These are phyloP conservation scores for Paraphaeosphaeria sporulosa DNA, from an alignment of 2,329 filamentous ascomycete species.

Conservation along the genomic window DNA sequence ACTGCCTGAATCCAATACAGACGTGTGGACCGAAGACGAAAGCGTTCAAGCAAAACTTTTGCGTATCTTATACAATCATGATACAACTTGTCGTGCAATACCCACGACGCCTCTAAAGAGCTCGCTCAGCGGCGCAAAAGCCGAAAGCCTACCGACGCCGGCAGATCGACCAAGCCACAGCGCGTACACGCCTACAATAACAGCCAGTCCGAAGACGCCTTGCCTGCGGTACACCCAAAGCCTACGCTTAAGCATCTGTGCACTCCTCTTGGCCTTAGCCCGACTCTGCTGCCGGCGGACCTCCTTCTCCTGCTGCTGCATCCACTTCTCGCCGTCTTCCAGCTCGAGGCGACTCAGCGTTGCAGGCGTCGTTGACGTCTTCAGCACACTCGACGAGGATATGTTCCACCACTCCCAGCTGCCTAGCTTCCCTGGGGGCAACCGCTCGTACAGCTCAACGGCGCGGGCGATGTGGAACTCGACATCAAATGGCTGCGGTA, in stretches of 20 bases:
- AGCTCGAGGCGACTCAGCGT: conserved; percentile 64
- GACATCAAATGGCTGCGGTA: conserved; percentile 81
- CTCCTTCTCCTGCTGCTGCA: conserved; percentile 75
- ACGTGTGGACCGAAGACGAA: not conserved
- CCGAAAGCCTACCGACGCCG: conserved; percentile 13
- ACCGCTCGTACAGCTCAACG: conserved; percentile 65
- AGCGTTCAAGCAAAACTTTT: not conserved
- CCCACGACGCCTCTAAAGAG: conserved; percentile 27
- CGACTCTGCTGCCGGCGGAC: conserved; percentile 70
- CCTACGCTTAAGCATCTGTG: conserved; percentile 48
- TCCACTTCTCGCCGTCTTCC: conserved; percentile 71
- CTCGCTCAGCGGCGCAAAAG: conserved; percentile 26
- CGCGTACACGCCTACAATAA: conserved; percentile 46
- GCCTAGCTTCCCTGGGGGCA: conserved; percentile 76
- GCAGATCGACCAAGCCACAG: conserved; percentile 43
- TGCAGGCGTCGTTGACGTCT: conserved; percentile 71
- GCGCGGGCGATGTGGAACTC: conserved; percentile 77
- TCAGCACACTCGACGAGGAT: conserved; percentile 83
- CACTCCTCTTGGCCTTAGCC: conserved; percentile 55
- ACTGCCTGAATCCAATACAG: not conserved
- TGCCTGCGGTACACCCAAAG: conserved; percentile 74
- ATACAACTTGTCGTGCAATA: not conserved
- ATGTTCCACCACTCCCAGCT: conserved; percentile 73
- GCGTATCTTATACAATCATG: not conserved
- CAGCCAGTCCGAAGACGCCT: conserved; percentile 62